These are phyloP conservation scores for Solanum medicagineum DNA, from an alignment of 257 asterid genomes.

Conservation along the genomic window DNA sequence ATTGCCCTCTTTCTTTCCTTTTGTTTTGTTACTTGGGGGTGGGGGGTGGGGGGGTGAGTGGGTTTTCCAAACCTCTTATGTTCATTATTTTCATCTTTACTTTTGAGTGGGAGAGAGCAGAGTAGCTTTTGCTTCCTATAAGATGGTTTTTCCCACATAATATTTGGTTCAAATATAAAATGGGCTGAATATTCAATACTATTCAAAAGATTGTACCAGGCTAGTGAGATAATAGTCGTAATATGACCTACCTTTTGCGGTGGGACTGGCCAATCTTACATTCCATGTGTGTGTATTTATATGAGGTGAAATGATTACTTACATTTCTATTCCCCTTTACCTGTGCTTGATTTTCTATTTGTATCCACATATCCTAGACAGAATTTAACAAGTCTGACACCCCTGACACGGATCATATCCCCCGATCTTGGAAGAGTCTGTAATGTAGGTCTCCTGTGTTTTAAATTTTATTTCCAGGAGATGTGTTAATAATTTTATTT, in stretches of 20 bases:
- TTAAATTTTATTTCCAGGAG: neutral
- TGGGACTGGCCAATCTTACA: neutral
- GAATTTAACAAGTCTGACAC: neutral
- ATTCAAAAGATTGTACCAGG: neutral
- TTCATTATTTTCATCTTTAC: neutral
- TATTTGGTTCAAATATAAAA: neutral
- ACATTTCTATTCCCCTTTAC: neutral
- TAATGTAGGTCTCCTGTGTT: neutral
- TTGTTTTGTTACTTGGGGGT: neutral
- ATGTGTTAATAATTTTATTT: slow-evolving; percentile 11
- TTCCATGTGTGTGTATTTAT: neutral
- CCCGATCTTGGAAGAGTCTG: neutral
- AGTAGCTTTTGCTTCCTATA: neutral
- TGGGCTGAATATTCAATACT: neutral
- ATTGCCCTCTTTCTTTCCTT: neutral
- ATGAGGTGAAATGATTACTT: neutral
- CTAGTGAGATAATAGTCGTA: neutral
- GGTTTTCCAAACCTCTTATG: neutral
- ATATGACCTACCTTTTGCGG: neutral
- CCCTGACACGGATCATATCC: neutral
- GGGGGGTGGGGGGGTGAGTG: neutral
- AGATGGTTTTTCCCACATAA: neutral
- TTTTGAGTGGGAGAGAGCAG: neutral
- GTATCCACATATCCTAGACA: neutral
- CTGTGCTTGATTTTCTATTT: neutral